Evolutionary conservation across 2,329 filamentous ascomycete genomes (phyloP).

Genomic region (Colletotrichum sp.): DNA sequence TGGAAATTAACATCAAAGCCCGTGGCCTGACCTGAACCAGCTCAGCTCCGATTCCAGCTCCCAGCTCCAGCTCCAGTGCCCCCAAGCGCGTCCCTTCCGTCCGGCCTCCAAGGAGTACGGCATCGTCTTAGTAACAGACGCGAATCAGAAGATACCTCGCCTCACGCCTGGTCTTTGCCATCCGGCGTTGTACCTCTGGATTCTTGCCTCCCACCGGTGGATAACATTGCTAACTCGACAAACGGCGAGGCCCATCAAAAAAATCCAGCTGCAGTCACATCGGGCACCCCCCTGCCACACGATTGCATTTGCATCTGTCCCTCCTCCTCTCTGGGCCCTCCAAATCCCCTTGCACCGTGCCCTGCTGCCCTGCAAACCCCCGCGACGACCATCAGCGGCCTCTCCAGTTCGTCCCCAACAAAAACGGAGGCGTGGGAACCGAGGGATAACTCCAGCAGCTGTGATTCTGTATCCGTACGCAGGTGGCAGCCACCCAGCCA

Average conservation of each 20-base stretch:
- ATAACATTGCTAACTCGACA: not conserved
- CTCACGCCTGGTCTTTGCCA: not conserved
- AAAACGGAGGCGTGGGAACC: slow-evolving; percentile 18
- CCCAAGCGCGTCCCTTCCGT: not conserved
- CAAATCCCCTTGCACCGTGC: slow-evolving; percentile 13
- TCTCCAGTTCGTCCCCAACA: slow-evolving; percentile 22
- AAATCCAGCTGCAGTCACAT: not conserved
- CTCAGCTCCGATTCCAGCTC: not conserved
- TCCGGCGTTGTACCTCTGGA: not conserved
- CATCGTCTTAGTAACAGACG: not conserved
- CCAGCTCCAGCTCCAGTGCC: not conserved
- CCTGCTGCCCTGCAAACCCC: slow-evolving; percentile 18
- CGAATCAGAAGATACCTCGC: not conserved
- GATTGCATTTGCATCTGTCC: not conserved
- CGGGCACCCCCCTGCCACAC: slow-evolving; percentile 2
- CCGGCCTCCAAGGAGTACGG: not conserved
- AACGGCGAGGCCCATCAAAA: not conserved
- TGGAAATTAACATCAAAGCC: not conserved
- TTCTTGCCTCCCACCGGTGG: slow-evolving; percentile 8
- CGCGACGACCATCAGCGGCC: slow-evolving; percentile 2
- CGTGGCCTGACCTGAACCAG: not conserved
- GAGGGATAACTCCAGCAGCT: not conserved
- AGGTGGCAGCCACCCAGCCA: not conserved
- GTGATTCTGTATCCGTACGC: not conserved
- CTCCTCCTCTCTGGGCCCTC: not conserved